Evolutionary conservation across 75 land plant genomes (phyloP), one percentile per base, ranked within the genome.

Genomic region (Cupressus sempervirens): DNA sequence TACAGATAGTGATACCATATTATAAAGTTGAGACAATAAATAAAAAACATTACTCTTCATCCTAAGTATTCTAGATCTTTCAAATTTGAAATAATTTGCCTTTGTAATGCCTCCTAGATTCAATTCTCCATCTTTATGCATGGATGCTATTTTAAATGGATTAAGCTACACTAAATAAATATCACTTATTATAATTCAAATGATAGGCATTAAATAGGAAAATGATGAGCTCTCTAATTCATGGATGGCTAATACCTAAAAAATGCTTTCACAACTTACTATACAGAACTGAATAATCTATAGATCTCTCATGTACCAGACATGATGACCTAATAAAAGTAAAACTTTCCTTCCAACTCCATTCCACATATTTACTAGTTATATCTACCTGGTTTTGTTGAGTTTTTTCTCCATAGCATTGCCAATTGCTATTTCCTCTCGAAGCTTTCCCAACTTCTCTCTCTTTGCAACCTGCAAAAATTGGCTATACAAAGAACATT

Each of bases 401-500:
- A 96, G 88, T 83, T 96, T 94, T 3, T 93, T 90, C 85, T 96
- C 98, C 89, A 92, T 96, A 23, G 98, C 98, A 72, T 91, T 96
- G 84, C 95, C 93, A 12, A 96, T 96, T 46, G 98, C 98, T 68
- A 89, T 92, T 83, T 96, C 93, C 84, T 96, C 98, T 34, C 98
- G 84, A 34, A 94, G 87, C 89, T 89, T 92, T 80, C 90, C 91
- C 87, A 96, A 88, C 72, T 90, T 92, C 48, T 96, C 98, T 84
- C 95, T 87, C 86, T 92, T 93, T 43, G 38, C 84, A 34, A 93
- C 94, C 95, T 94, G 85, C 29, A 83, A 29, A 50, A 23, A 40
- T 43, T 43, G 23, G n/a, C 81, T 50, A 43, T 30, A 16, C 81
- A 45, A 45, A 12, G 9, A 45, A 43, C 0, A 79, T 45, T 12